Evolutionary conservation across 1,284 basidiomycete species (phyloP).

Genomic region (Boletus calvinii): DNA sequence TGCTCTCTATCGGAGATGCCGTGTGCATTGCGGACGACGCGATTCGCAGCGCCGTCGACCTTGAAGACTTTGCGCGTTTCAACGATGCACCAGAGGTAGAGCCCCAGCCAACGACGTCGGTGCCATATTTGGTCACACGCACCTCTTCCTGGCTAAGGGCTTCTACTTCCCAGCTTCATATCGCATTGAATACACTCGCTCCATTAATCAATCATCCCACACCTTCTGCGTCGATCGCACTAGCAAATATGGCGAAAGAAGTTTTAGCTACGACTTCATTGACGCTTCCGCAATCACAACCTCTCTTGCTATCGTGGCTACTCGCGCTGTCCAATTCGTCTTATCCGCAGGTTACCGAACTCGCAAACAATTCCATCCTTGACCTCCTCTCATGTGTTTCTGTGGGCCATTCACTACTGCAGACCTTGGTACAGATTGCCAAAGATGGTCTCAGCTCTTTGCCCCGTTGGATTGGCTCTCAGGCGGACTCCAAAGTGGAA

Average conservation of each 20-base stretch:
- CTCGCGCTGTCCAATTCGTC: conserved; percentile 47
- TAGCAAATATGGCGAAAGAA: conserved; percentile 54
- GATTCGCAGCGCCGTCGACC: conserved; percentile 49
- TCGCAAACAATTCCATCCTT: conserved; percentile 47
- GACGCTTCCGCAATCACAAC: conserved; percentile 63
- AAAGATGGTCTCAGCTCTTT: conserved; percentile 68
- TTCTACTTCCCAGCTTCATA: conserved; percentile 68
- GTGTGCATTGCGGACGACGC: conserved; percentile 63
- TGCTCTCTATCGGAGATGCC: conserved; percentile 61
- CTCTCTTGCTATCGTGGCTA: conserved; percentile 64
- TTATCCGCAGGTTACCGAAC: conserved; percentile 24
- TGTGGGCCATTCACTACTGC: conserved; percentile 47
- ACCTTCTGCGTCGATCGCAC: conserved; percentile 54
- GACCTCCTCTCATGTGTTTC: conserved; percentile 46
- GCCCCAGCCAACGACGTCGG: conserved; percentile 16
- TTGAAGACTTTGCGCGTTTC: conserved; percentile 58
- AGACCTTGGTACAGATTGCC: conserved; percentile 53
- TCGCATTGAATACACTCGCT: conserved; percentile 60
- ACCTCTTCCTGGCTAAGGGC: conserved; percentile 60
- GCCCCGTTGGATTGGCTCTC: conserved; percentile 69
- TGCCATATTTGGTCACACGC: conserved; percentile 47
- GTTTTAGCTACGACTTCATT: conserved; percentile 54
- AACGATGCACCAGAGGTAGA: conserved; percentile 19
- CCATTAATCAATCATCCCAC: conserved; percentile 66
- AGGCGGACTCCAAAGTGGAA: conserved; percentile 68